Base-by-base conservation (phyloP, 2,329 filamentous ascomycete genomes). In the Fonsecaea pedrosoi region DNA sequence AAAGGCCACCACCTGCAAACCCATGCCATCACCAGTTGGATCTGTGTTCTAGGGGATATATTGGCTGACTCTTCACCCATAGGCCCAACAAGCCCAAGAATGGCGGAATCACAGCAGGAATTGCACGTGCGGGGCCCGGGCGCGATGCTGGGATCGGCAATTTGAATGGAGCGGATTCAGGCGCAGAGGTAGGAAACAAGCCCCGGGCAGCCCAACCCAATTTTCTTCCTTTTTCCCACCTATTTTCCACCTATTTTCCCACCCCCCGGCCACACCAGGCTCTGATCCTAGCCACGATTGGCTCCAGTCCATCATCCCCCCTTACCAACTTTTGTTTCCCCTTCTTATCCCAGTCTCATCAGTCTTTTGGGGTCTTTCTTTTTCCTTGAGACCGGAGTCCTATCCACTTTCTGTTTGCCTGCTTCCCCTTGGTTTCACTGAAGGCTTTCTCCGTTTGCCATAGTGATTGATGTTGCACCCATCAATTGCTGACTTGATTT, bases 101-200 rank as follows among this genome's bases (percentile, higher is more conserved):
- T 62, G 70, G 68, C 58, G 71, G 69, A 34, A 72, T 72, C 55
- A 70, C 65, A 38, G 67, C 71, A 57, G 72, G 70, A 53, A 68
- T 72, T 67, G 67, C 72, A 68, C 72, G 72, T 71, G 68, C 71
- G 68, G 72, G 69, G 69, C 61, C 70, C 65, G 57, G 58, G 53
- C 68, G 69, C 45, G 67, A 71, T 45, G 59, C 60, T 60, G 57
- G 40, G 63, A 64, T 69, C 57, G 69, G 65, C 64, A 66, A 56
- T 35, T 25, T 48, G 37, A 62, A 71, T 60, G 69, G 69, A 7
- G 67, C 67, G n/a, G 72, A 74, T 61, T 67, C 68, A 60, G 50
- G 82, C 76, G 80, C 82, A 78, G 80, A 81, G 79, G 83, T 85
- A 83, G 82, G 82, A 64, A 42, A 32, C 60, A 56, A 37, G 9